A percentile compares a stretch with the other conserved stretches of the same genome.
These are phyloP conservation scores for Cryptomeria japonica DNA, from an alignment of 75 land plant genomes.

Conservation along the genomic window DNA sequence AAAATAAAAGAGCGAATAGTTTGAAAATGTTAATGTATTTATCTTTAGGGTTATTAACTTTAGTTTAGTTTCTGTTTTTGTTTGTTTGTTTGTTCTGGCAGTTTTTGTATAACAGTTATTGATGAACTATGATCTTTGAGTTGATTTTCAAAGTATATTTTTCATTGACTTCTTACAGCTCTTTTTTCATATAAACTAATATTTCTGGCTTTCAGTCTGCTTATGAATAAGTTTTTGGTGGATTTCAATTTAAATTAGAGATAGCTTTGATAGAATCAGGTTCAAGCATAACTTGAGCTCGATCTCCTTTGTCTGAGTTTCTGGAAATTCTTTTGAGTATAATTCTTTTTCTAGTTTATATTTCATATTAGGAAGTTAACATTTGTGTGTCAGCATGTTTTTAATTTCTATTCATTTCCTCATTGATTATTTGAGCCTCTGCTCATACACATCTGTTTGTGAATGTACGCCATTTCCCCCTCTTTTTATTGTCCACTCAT, in stretches of 20 bases:
- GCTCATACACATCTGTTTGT: no score
- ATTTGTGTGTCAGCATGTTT: background rate
- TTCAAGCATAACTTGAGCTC: background rate
- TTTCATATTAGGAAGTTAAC: background rate
- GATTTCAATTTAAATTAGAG: background rate
- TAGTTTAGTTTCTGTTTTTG: no score
- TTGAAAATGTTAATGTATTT: background rate
- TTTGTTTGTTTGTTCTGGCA: no score
- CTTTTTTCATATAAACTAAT: background rate
- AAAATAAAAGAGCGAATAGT: background rate
- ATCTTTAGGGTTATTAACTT: no score
- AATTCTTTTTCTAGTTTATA: background rate
- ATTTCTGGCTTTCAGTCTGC: background rate
- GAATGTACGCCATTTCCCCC: no score
- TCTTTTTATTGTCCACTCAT: no score
- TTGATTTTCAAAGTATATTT: background rate
- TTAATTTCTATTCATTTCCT: no score
- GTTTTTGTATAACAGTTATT: no score
- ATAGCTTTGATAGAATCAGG: background rate
- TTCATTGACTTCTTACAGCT: background rate
- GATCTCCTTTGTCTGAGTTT: background rate
- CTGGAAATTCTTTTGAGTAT: background rate
- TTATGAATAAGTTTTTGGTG: background rate
- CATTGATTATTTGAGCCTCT: no score
- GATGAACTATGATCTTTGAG: background rate